phyloP scores from a whole-genome alignment of 345 rosid genomes.

The Anastatica hierochuntica region DNA sequence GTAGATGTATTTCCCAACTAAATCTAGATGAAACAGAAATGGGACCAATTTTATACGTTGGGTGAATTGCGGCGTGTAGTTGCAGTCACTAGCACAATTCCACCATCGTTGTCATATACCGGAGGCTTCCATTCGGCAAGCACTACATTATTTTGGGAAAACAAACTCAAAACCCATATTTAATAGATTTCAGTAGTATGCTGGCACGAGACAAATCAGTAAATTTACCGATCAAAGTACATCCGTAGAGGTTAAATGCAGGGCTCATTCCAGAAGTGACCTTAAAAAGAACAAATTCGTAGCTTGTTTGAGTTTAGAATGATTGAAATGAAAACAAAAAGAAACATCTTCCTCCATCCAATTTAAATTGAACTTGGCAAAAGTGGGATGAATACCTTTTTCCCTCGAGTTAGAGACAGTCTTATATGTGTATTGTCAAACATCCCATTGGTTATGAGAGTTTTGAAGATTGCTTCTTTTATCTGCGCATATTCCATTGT shows the following conservation, averaged over 20 bases:
- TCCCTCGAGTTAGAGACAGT: slow-evolving; percentile 83
- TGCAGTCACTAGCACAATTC: slow-evolving; percentile 74
- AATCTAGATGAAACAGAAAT: not conserved
- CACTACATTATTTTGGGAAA: slow-evolving; percentile 36
- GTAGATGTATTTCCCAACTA: not conserved
- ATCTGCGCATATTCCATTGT: slow-evolving; percentile 28
- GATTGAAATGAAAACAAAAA: not conserved
- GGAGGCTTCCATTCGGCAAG: slow-evolving; percentile 97
- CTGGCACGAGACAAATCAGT: not conserved
- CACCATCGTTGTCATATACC: slow-evolving; percentile 77
- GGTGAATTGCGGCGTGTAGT: slow-evolving; percentile 96
- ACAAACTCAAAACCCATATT: not conserved
- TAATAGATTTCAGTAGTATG: not conserved
- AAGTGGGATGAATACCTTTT: slow-evolving; percentile 38
- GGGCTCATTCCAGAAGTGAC: slow-evolving; percentile 98
- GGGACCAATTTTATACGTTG: slow-evolving; percentile 35
- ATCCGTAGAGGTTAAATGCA: slow-evolving; percentile 73
- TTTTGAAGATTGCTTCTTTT: slow-evolving; percentile 78
- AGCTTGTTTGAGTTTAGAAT: not conserved
- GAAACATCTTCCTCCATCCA: not conserved
- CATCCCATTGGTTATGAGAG: slow-evolving; percentile 80
- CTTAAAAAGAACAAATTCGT: slow-evolving; percentile 25
- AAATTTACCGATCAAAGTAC: slow-evolving; percentile 67
- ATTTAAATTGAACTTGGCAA: not conserved
- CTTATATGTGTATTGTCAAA: slow-evolving; percentile 79